Evolutionary conservation across 345 rosid genomes (phyloP), one percentile per base, ranked within the genome.

Genomic region (Eucalyptus cloeziana): DNA sequence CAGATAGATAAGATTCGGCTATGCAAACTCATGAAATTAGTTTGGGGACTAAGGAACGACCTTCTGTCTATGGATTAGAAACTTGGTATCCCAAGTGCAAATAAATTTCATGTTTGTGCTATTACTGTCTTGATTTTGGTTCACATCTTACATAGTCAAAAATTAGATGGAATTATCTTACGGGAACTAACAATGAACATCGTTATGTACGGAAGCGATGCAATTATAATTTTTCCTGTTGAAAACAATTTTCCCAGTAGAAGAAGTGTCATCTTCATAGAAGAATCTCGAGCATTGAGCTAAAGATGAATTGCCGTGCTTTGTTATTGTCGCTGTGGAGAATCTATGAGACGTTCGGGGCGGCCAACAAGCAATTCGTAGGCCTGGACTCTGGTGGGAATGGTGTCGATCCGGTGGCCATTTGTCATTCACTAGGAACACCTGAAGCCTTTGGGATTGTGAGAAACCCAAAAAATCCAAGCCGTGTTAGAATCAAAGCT

Each of bases 401-500:
- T 16, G 92, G 92, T 49, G 40, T 27, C 21, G 90, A 87, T 11
- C 33, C 90, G 14, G 94, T 94, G 64, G 93, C 95, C 51, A 88
- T 87, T 15, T 86, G 93, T 1, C 88, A 47, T 52, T 47, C 88
- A 9, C 64, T 92, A 24, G 88, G 91, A 30, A 50, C 37, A n/a
- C 79, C 88, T 24, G 93, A 95, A 88, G 92, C 87, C 6, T 93
- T 94, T 90, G 89, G 93, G 93, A 94, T 94, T 50, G 91, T 93
- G 33, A 90, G 91, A 37, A 90, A 89, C 45, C n/a, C 91, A 6
- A 25, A 81, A 30, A 88, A 94, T 50, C n/a, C 88, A 76, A 92
- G 62, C 24, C 92, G 87, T 21, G 94, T 94, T 50, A 90, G 94
- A 88, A 93, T 95, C 89, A 93, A 88, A 93, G 94, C 95, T 27